These are phyloP conservation scores for Tricharina praecox DNA, from an alignment of 495 filamentous ascomycete species.

Conservation along the genomic window DNA sequence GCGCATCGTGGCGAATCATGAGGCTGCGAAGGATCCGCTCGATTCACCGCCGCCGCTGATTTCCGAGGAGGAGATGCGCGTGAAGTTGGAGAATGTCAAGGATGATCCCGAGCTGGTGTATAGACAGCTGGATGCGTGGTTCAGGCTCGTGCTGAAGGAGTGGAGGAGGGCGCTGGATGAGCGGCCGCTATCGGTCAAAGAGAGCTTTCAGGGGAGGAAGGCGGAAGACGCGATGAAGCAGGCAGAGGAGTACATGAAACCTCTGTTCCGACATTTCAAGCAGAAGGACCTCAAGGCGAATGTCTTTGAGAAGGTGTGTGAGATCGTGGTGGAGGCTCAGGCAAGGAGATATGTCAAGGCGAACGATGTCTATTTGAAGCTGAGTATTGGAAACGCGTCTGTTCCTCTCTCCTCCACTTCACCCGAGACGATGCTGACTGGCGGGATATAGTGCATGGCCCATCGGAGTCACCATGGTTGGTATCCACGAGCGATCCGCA, in stretches of 20 bases:
- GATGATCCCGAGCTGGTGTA: constrained; percentile 45
- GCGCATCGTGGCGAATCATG: constrained; percentile 42
- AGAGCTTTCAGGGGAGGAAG: constrained; percentile 58
- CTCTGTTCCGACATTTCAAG: constrained; percentile 81
- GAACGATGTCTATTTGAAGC: constrained; percentile 78
- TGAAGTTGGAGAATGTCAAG: constrained; percentile 41
- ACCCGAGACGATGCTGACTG: constrained; percentile 12
- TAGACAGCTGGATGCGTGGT: constrained; percentile 80
- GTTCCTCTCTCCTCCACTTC: constrained; percentile 13
- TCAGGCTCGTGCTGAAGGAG: constrained; percentile 76
- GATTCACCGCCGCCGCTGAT: constrained; percentile 36
- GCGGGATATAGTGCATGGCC: constrained; percentile 56
- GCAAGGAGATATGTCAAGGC: constrained; percentile 84
- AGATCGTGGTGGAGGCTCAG: constrained; percentile 84
- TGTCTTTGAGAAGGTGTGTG: constrained; percentile 69
- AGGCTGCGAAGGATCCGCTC: constrained; percentile 51
- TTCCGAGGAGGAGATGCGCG: constrained; percentile 72
- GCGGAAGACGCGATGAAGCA: constrained; percentile 66
- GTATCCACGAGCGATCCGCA: constrained; percentile 91
- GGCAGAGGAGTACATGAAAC: constrained; percentile 67
- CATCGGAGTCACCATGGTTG: constrained; percentile 98
- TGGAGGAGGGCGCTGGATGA: constrained; percentile 66
- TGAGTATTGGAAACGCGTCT: constrained; percentile 90
- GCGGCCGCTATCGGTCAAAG: constrained; percentile 44
- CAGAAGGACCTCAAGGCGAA: constrained; percentile 57